Evolutionary conservation across 2,329 filamentous ascomycete species (phyloP), one percentile per base, ranked within the genome.

Genomic region (Chrysoporthe austroafricana): DNA sequence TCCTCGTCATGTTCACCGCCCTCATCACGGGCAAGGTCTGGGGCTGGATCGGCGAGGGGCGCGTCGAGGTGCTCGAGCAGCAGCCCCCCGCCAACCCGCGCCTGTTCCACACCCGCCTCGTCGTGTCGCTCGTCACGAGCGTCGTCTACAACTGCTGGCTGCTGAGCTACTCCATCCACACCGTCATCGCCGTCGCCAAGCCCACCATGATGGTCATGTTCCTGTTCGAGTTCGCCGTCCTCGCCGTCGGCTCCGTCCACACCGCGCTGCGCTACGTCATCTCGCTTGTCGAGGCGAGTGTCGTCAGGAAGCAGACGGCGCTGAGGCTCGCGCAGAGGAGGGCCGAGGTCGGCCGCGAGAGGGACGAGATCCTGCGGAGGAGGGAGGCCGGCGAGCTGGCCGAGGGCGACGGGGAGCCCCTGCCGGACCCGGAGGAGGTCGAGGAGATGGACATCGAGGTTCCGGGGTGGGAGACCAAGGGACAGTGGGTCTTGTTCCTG

Each of bases 161-260:
- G 80, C 88, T 97, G 71, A 86, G 85, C 61, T 97, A 97, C 77
- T 90, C 91, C 68, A 85, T 97, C 70, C 87, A 89, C 39, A 93
- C 91, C 0, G 94, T 98, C 43, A 89, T 97, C 62, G 89, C 92
- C 67, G 90, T 96, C 76, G 93, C 95, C 2, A 86, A 91, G n/a
- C 94, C 95, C 0, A 96, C 96, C 68, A 98, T 99, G 92, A 99
- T 98, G 94, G 94, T 99, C 71, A 98, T 99, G 94, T 99, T 99
- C 75, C 89, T 96, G 6, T 99, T 99, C 74, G 96, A 99, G 78
- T 98, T 98, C 76, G 94, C 95, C 48, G 90, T 99, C 56, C 82
- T 98, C 69, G 85, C 89, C 2, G 90, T 96, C 11, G 90, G 90
- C 63, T 97, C 95, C 0, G 83, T 89, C 63, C 94, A 95, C 60